These are phyloP conservation scores for Apophysomyces ossiformis DNA, from an alignment of 371 early-diverging fungal genomes.

Conservation along the genomic window DNA sequence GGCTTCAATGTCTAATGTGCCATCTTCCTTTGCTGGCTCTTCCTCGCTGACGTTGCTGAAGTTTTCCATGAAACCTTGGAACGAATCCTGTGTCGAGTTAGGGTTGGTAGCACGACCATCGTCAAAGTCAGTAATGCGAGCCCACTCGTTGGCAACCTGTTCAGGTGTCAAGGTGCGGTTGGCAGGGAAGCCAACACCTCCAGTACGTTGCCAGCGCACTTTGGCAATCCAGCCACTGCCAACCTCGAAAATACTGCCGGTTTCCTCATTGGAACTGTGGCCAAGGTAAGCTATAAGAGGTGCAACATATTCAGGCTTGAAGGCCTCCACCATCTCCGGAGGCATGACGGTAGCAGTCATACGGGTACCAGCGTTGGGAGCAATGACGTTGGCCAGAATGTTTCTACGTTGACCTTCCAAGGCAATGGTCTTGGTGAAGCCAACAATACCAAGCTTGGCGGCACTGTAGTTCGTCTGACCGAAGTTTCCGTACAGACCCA, in stretches of 20 bases:
- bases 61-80: constrained; percentile 86
- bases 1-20: constrained; percentile 68
- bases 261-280: constrained; percentile 85
- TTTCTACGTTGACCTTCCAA: constrained; percentile 94
- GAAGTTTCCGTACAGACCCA: constrained; percentile 99
- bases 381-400: constrained; percentile 91
- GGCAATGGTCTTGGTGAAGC: constrained; percentile 91
- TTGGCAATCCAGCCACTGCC: constrained; percentile 94
- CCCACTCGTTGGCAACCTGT: constrained; percentile 72
- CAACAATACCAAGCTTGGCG: constrained; percentile 94
- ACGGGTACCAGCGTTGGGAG: constrained; percentile 97
- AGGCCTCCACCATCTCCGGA: constrained; percentile 90
- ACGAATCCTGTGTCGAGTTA: constrained; percentile 78
- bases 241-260: constrained; percentile 90
- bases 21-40: constrained; percentile 31
- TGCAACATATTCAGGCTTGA: constrained; percentile 97
- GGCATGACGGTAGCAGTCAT: constrained; percentile 98
- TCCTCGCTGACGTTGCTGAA: constrained; percentile 53
- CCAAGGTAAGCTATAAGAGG: constrained; percentile 92
- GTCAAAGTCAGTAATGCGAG: constrained; percentile 85
- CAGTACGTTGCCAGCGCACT: constrained; percentile 91
- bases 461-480: constrained; percentile 97
- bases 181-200: constrained; percentile 92
- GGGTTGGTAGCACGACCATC: constrained; percentile 93
- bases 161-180: constrained; percentile 88